Evolutionary conservation across 768 basidiomycete species (phyloP).

Genomic region (Pisolithus albus): DNA sequence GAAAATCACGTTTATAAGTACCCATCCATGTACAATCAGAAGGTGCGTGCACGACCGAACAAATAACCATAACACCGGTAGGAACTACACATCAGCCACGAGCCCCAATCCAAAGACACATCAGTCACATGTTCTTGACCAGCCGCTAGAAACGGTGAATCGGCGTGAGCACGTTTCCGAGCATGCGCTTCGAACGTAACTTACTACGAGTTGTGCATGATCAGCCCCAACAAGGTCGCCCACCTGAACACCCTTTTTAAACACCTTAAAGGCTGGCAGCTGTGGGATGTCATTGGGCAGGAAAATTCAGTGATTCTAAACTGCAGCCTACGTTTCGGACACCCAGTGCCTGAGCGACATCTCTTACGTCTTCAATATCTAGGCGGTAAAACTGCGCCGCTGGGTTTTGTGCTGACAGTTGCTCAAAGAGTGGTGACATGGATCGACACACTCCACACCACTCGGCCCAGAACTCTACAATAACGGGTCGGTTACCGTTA

Average conservation of each 20-base stretch:
- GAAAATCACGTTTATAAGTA: constrained; percentile 8
- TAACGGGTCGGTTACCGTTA: constrained; percentile 16
- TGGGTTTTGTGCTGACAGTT: constrained; percentile 22
- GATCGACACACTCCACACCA: constrained; percentile 22
- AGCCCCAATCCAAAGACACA: constrained; percentile 2
- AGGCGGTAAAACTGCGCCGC: constrained; percentile 23
- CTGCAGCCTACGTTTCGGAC: constrained; percentile 17
- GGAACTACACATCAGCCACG: not conserved
- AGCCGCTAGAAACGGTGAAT: constrained; percentile 18
- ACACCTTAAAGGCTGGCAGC: constrained; percentile 27
- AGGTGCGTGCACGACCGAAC: constrained; percentile 10
- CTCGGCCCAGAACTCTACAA: constrained; percentile 29
- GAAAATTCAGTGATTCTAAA: not conserved
- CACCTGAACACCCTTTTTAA: constrained; percentile 24
- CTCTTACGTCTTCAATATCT: constrained; percentile 24
- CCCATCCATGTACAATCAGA: constrained; percentile 10
- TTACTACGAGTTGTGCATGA: constrained; percentile 18
- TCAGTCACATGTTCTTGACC: constrained; percentile 23
- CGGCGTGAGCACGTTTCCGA: constrained; percentile 13
- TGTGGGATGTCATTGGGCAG: constrained; percentile 4
- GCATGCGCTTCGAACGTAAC: constrained; percentile 4
- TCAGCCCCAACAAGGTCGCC: constrained; percentile 25
- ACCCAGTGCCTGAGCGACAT: constrained; percentile 16
- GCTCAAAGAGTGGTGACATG: constrained; percentile 17
- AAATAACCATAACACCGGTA: constrained; percentile 12